These are phyloP conservation scores for Naganishia vishniacii DNA, from an alignment of 768 basidiomycete genomes.

Conservation along the genomic window DNA sequence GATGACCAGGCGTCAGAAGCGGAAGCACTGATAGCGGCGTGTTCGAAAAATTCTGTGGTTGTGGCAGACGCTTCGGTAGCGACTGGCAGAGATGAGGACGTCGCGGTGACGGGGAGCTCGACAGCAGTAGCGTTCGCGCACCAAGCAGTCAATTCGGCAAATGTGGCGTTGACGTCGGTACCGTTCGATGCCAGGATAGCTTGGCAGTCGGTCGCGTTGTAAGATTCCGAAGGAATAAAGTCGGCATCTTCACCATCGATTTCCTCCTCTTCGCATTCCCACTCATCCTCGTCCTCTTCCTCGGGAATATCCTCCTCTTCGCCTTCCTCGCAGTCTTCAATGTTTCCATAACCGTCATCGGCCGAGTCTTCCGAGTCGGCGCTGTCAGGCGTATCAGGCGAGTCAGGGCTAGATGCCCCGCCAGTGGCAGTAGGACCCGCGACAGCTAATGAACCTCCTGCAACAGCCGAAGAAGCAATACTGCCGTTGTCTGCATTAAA, in stretches of 20 bases:
- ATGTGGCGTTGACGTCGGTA: slow-evolving; percentile 14
- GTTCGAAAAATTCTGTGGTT: too few species aligned
- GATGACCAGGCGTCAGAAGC: slow-evolving; percentile 2
- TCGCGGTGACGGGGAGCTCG: not conserved
- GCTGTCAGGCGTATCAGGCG: not conserved
- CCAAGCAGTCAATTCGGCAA: slow-evolving; percentile 19
- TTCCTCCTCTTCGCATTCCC: slow-evolving; percentile 24
- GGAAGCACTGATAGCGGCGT: not conserved
- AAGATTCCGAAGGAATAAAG: not conserved
- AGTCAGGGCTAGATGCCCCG: slow-evolving; percentile 1
- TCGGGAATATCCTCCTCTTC: not conserved
- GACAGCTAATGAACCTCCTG: too few species aligned
- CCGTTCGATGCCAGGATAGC: slow-evolving; percentile 8
- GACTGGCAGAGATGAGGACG: too few species aligned
- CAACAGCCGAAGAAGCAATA: not conserved
- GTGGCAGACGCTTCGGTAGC: too few species aligned
- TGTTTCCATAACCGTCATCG: slow-evolving; percentile 6
- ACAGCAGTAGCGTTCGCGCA: slow-evolving; percentile 1
- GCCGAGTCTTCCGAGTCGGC: not conserved
- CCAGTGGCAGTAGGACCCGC: not conserved
- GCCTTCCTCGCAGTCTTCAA: slow-evolving; percentile 16
- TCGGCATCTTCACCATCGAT: not conserved
- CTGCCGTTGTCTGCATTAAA: not conserved
- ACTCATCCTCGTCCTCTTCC: slow-evolving; percentile 18
- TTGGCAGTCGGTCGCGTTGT: slow-evolving; percentile 16